phyloP scores from a whole-genome alignment of 116 monocot genomes.

The Posidonia oceanica region DNA sequence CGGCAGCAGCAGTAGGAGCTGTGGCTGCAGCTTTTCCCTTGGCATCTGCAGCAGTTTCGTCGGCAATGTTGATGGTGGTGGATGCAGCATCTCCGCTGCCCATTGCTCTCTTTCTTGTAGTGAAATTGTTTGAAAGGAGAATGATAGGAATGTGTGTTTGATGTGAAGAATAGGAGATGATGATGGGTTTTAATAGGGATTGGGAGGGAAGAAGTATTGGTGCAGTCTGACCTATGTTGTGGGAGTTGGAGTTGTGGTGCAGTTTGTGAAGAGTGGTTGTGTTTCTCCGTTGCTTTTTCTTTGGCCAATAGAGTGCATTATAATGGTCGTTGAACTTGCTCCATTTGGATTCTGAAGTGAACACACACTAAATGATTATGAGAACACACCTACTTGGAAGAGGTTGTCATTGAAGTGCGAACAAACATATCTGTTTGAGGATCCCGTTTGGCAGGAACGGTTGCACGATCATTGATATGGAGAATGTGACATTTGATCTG shows the following conservation, averaged over 20 bases:
- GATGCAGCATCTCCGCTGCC: neutral
- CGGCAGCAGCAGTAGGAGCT: neutral
- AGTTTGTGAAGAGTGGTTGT: conserved; percentile 3
- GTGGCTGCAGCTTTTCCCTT: conserved; percentile 8
- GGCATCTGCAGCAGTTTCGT: neutral
- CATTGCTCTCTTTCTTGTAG: neutral
- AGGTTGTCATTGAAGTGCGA: too few relatives aligned
- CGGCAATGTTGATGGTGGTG: conserved; percentile 7
- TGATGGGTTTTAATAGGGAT: neutral
- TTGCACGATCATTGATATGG: too few relatives aligned
- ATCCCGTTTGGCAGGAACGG: too few relatives aligned
- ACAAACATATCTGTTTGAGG: too few relatives aligned
- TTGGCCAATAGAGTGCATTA: neutral
- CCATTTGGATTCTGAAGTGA: neutral
- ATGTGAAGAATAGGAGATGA: neutral
- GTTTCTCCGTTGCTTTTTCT: neutral
- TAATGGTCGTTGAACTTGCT: neutral
- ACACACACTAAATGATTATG: too few relatives aligned
- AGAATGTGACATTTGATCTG: too few relatives aligned
- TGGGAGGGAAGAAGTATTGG: neutral
- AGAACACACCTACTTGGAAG: too few relatives aligned
- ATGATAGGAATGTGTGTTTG: neutral
- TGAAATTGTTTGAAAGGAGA: neutral
- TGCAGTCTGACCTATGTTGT: neutral
- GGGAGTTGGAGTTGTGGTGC: conserved; percentile 6